Evolutionary conservation across 331 rosid genomes (phyloP).

Genomic region (Cydonia oblonga): DNA sequence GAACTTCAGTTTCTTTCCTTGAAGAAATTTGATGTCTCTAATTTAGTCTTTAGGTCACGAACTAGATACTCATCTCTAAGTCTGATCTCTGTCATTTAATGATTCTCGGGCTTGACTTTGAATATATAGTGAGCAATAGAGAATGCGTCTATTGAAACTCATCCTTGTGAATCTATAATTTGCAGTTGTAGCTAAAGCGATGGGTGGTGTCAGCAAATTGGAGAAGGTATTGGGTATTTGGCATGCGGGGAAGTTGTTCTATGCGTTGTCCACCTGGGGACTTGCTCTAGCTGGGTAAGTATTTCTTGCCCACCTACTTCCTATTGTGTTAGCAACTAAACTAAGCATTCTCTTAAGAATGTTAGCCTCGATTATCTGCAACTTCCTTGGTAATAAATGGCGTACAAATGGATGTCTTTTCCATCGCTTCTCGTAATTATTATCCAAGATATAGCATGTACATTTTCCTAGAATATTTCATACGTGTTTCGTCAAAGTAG

Average conservation of each 20-base stretch:
- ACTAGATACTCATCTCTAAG: not conserved
- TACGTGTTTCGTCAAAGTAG: not conserved
- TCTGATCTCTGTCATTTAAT: not conserved
- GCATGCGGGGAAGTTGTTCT: constrained; percentile 76
- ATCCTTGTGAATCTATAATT: constrained; percentile 16
- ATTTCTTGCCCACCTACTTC: not conserved
- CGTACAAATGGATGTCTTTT: not conserved
- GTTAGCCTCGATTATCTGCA: not conserved
- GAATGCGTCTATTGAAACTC: not conserved
- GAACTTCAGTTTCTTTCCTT: not conserved
- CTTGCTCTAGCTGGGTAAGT: constrained; percentile 82
- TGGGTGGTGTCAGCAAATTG: constrained; percentile 52
- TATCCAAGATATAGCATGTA: not conserved
- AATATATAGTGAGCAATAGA: not conserved
- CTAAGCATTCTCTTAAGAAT: not conserved
- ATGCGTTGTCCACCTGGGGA: constrained; percentile 87
- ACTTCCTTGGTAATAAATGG: not conserved
- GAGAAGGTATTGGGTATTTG: constrained; percentile 55
- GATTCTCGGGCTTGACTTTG: not conserved
- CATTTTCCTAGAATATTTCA: not conserved
- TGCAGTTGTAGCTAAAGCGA: constrained; percentile 61
- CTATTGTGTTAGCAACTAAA: constrained; percentile 1
- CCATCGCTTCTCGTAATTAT: not conserved
- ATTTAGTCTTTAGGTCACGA: not conserved
- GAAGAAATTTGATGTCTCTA: not conserved